Conservation (phyloP, 805 yeast species). For the Metschnikowia matae region DNA sequence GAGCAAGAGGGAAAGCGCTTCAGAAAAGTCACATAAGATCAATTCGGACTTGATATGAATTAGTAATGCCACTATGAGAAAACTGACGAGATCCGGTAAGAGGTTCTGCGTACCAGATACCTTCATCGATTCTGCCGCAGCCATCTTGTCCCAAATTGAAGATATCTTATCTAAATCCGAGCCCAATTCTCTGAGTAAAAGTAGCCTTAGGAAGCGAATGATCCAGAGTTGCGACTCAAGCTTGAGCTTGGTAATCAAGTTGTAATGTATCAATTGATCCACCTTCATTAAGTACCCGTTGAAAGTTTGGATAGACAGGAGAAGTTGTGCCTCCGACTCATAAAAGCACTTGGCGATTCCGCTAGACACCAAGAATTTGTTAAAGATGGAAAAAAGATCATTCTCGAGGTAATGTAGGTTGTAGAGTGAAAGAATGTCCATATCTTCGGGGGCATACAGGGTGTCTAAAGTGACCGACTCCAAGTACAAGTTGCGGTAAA, state of each 20-base stretch:
- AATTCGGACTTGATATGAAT: constrained; percentile 43
- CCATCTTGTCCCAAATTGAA: constrained; percentile 48
- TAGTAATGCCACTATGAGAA: constrained; percentile 39
- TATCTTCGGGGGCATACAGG: constrained; percentile 24
- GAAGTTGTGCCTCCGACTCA: constrained; percentile 39
- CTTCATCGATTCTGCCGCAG: constrained; percentile 20
- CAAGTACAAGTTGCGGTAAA: constrained; percentile 36
- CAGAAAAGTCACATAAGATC: constrained; percentile 49
- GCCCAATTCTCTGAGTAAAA: constrained; percentile 48
- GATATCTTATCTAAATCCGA: constrained; percentile 29
- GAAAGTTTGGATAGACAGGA: constrained; percentile 46
- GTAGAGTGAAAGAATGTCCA: constrained; percentile 35
- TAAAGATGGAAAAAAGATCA: constrained; percentile 44
- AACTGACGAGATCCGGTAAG: constrained; percentile 38
- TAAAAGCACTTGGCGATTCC: constrained; percentile 33
- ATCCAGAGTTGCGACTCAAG: constrained; percentile 53
- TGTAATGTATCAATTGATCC: constrained; percentile 46
- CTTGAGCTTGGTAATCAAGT: constrained; percentile 38
- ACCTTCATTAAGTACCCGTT: constrained; percentile 46
- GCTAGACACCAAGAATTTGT: constrained; percentile 38
- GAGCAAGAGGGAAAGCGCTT: constrained; percentile 44
- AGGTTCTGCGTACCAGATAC: constrained; percentile 1
- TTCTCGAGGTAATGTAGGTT: constrained; percentile 35
- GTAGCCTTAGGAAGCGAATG: constrained; percentile 46
- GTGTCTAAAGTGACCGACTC: constrained; percentile 28